Evolutionary conservation across 164 flowering plant genomes (phyloP), one percentile per base, ranked within the genome.

Genomic region (Macadamia integrifolia): DNA sequence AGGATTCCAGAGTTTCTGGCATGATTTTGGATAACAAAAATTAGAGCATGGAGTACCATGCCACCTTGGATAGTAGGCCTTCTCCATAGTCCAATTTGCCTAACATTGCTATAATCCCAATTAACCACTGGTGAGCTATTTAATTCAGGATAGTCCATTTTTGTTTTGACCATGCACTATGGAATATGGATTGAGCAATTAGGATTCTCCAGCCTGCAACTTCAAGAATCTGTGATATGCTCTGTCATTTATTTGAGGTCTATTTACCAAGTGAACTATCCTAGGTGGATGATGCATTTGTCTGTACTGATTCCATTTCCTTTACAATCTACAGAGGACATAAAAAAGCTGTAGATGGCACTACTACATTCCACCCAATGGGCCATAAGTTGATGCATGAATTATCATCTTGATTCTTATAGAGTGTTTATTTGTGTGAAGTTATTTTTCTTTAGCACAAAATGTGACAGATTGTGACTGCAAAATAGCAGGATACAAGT

Each of bases 401-500:
- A 4, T 53, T 53, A 14, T 17, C 3, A 1, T 14, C 57, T 14
- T 53, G 17, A 53, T 53, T n/a, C 14, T 53, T 14, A 4, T 4
- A 17, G 15, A 53, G 15, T 53, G 50, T 8, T 46, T 1, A 1
- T 53, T 53, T 53, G 57, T 53, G 17, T 53, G 57, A 3, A 62
- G 29, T 15, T 0, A 6, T 53, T 32, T 10, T 48, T 30, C 28
- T 15, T 32, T 64, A 57, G 62, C 42, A 28, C 60, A 61, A 48
- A 52, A 61, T 67, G 58, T 49, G 40, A 61, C 18, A 0, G 56
- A 52, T 57, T 23, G 18, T 42, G 44, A 57, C 60, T 56, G 48
- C 55, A 61, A 44, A 50, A 62, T 62, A 42, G 60, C 83, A 84
- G 86, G 78, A 56, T 65, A 61, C 67, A 13, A 52, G 68, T 64